Evolutionary conservation across 192 early-diverging fungal genomes (phyloP).

Genomic region (Umbelopsis sp.): DNA sequence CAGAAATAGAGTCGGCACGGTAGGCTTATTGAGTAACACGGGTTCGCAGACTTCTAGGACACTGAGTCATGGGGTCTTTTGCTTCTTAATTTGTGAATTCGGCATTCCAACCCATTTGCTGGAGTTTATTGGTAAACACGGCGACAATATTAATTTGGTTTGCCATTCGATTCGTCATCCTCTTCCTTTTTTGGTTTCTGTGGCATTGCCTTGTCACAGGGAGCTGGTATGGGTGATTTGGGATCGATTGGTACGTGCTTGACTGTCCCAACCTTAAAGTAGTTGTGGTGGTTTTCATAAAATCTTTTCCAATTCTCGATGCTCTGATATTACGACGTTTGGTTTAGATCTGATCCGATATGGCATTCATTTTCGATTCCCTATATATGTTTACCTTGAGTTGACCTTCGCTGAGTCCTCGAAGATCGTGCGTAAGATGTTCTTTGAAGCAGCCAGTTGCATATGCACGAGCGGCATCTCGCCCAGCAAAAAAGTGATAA

Average conservation of each 20-base stretch:
- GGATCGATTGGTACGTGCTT: conserved; percentile 82
- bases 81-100: not conserved
- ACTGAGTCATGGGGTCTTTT: not conserved
- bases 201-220: conserved; percentile 63
- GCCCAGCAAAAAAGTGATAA: conserved; percentile 89
- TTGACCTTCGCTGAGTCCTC: conserved; percentile 77
- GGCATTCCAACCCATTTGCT: not conserved
- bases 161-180: not conserved
- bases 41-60: not conserved
- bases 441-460: conserved; percentile 94
- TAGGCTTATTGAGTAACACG: not conserved
- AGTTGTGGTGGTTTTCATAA: conserved; percentile 86
- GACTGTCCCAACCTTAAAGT: conserved; percentile 85
- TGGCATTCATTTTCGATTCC: not conserved
- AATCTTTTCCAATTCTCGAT: conserved; percentile 84
- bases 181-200: conserved; percentile 41
- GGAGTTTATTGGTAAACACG: not conserved
- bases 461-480: conserved; percentile 92
- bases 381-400: conserved; percentile 57
- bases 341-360: not conserved
- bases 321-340: conserved; percentile 40
- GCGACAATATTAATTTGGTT: not conserved
- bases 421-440: conserved; percentile 92
- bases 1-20: not conserved
- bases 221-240: conserved; percentile 76